Percentiles rank a stretch among this genome's conserved stretches.
phyloP scores from a whole-genome alignment of 495 filamentous ascomycete genomes.

The Penicillium ochrochloron region DNA sequence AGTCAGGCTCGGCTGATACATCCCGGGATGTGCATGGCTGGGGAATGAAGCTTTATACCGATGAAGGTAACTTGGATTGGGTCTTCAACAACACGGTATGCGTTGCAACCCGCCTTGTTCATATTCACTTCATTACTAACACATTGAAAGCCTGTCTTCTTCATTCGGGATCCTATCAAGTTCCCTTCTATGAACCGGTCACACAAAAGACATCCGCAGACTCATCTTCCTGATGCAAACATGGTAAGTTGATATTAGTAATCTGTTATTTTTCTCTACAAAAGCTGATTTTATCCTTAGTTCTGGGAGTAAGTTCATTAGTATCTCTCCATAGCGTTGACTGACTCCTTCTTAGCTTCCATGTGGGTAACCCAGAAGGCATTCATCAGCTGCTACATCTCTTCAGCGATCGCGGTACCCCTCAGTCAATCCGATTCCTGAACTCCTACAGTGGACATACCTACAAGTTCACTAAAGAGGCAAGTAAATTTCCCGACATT shows the following conservation, averaged over 20 bases:
- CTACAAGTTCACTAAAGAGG: conserved; percentile 67
- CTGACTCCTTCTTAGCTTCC: conserved; percentile 50
- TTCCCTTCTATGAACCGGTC: conserved; percentile 59
- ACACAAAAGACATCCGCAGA: conserved; percentile 55
- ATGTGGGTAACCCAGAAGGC: conserved; percentile 64
- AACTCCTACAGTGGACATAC: conserved; percentile 71
- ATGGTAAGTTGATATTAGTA: conserved; percentile 39
- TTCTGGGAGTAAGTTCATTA: conserved; percentile 58
- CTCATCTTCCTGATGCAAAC: conserved; percentile 52
- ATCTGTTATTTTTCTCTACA: not conserved
- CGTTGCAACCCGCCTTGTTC: not conserved
- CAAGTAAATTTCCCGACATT: conserved; percentile 17
- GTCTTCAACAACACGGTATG: conserved; percentile 42
- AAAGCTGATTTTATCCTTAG: conserved; percentile 12
- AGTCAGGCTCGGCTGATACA: conserved; percentile 68
- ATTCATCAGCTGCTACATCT: conserved; percentile 67
- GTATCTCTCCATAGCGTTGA: not conserved
- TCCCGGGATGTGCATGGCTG: conserved; percentile 70
- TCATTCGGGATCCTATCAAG: conserved; percentile 59
- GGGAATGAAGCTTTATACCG: conserved; percentile 75
- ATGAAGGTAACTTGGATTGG: conserved; percentile 75
- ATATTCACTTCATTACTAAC: not conserved
- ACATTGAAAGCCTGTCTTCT: conserved; percentile 48
- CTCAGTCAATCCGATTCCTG: conserved; percentile 61
- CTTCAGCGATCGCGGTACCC: conserved; percentile 69